Evolutionary conservation across 2,329 filamentous ascomycete genomes (phyloP), one percentile per base, ranked within the genome.

Genomic region (Stagonosporopsis vannaccii): DNA sequence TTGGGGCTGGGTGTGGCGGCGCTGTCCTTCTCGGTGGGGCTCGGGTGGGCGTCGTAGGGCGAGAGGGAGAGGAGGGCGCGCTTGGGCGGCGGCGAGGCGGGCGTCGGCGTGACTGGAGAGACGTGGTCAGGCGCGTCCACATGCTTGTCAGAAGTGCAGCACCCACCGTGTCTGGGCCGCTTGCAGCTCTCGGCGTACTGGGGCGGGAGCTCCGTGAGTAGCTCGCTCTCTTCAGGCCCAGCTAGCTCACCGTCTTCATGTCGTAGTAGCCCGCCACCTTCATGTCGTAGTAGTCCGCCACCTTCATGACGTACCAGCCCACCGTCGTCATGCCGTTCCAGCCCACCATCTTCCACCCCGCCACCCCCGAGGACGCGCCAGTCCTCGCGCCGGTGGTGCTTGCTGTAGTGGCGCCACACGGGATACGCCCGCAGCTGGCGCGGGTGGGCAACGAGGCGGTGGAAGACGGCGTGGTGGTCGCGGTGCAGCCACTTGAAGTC

Each of bases 401-500:
- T 8, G 30, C 46, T 37, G 25, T 54, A 53, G 12, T 50, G 17
- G 8, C 23, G 26, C 12, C 45, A 25, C 11, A 60, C 49, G 8
- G 56, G 50, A 44, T 60, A 56, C n/a, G 58, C 58, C 17, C 44
- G 25, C 6, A 65, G 44, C 23, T 42, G 26, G 41, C 49, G 47
- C 12, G 62, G 47, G n/a, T 55, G 46, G 26, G 19, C 43, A 23
- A 65, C 20, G 1, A 66, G 32, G 5, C 28, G 37, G 8, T 56
- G 39, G 17, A 65, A 60, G 15, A 33, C 30, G 4, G 39, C 46
- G 19, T 53, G 59, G 4, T 56, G 55, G 12, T 62, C 46, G 17
- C 41, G 53, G 19, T 62, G 58, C n/a, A 67, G 37, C 60, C 59
- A 66, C 19, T 62, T 61, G 47, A 47, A 60, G 47, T 67, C 62